phyloP scores from a whole-genome alignment of 1,284 basidiomycete genomes.

The Cutaneotrichosporon sp. region DNA sequence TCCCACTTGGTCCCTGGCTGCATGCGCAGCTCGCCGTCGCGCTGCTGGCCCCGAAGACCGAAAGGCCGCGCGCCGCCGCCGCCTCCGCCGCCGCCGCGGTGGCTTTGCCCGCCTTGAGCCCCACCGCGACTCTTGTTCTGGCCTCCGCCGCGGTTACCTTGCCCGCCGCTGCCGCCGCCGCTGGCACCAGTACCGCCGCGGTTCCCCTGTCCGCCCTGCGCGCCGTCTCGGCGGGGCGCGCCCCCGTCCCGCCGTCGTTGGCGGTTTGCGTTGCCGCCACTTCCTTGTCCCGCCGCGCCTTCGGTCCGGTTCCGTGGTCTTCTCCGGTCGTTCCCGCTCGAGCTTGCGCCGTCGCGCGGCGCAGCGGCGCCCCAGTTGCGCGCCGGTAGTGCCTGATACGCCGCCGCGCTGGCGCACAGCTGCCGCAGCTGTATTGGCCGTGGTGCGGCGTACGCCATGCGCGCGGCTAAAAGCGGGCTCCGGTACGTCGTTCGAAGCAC shows the following conservation, averaged over 20 bases:
- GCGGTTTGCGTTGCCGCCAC: not conserved
- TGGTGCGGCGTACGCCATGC: not conserved
- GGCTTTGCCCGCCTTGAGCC: too few relatives aligned
- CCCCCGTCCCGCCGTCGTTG: not conserved
- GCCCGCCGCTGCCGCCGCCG: not conserved
- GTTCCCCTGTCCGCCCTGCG: not conserved
- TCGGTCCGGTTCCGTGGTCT: not conserved
- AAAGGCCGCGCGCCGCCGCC: not conserved
- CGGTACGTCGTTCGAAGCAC: conserved; percentile 2
- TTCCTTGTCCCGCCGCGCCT: not conserved
- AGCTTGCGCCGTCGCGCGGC: too few relatives aligned
- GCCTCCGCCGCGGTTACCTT: not conserved
- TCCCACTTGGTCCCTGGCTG: not conserved
- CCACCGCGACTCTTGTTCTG: not conserved
- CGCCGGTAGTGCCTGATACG: not conserved
- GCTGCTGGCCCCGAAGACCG: not conserved
- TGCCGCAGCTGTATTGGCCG: not conserved
- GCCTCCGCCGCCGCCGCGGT: not conserved
- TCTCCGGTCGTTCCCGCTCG: too few relatives aligned
- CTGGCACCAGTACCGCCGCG: too few relatives aligned
- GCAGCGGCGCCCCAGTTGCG: conserved; percentile 8
- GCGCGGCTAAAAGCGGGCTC: not conserved
- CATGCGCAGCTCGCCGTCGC: not conserved
- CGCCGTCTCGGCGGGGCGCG: too few relatives aligned
- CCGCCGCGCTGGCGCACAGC: not conserved